Conservation (phyloP, 306 rosid genomes). For the Castanea mollissima region DNA sequence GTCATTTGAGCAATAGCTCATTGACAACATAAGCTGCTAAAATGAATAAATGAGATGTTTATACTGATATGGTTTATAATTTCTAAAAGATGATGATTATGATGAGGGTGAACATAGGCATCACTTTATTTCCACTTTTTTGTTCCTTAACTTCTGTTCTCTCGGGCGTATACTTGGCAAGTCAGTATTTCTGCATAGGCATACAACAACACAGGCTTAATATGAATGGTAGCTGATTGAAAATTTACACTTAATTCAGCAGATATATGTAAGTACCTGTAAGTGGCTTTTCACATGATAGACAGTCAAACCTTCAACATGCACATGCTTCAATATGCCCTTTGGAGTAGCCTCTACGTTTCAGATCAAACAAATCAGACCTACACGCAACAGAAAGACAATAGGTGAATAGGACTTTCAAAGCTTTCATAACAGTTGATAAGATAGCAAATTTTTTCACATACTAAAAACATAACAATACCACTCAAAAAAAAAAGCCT, state of each 20-base stretch:
- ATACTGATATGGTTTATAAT: neutral
- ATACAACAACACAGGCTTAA: neutral
- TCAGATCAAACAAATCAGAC: conserved; percentile 4
- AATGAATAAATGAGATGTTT: neutral
- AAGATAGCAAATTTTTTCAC: neutral
- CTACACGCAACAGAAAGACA: neutral
- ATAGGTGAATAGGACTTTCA: neutral
- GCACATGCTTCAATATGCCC: conserved; percentile 33
- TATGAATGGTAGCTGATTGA: conserved; percentile 2
- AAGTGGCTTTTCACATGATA: conserved; percentile 52
- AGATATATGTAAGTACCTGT: conserved; percentile 28
- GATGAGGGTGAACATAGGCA: neutral
- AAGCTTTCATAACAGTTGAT: neutral
- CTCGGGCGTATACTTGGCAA: conserved; percentile 42
- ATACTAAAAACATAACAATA: no score
- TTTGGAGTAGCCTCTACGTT: conserved; percentile 49
- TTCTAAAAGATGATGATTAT: neutral
- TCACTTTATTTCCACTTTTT: neutral
- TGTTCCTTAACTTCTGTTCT: conserved; percentile 35
- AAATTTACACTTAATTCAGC: neutral
- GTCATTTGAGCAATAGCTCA: neutral
- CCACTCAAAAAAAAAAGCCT: neutral
- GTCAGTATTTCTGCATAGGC: conserved; percentile 43
- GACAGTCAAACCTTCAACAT: conserved; percentile 35
- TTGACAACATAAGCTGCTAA: neutral